Evolutionary conservation across 768 basidiomycete genomes (phyloP), one percentile per base, ranked within the genome.

Genomic region (Pulveroboletus sp.): DNA sequence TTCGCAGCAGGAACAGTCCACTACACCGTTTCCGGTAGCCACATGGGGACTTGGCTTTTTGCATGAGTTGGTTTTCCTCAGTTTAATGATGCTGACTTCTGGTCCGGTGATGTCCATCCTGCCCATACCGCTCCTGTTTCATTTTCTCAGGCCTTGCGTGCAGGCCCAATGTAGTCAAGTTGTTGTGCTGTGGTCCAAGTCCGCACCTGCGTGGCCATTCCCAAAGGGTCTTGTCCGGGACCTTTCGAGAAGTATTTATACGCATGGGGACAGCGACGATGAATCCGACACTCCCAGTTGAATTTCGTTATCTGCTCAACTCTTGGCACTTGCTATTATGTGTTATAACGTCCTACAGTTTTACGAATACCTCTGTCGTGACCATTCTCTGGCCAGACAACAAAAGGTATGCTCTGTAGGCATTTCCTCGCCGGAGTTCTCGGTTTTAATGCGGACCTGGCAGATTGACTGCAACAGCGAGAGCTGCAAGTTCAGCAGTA

Each of bases 401-500:
- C 71, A 75, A 45, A 69, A 43, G 62, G 76, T 75, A 60, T 26
- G 64, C 21, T 18, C 11, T 43, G 47, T 11, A 47, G 5, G 14
- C 33, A 27, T 30, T 41, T 30, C 14, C 30, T 28, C 37, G 31
- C 36, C 26, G 24, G 18, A 28, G 17, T n/a, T 17, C 27, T 15
- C 6, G 30, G 38, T 24, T 21, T 38, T 47, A 38, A 37, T 5
- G 46, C 39, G 45, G 15, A 42, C 28, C 13, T 41, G 41, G 10
- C 46, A 82, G 80, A 65, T 82, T 14, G 81, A 81, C 53, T 82
- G 80, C 54, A 70, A 73, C 42, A 48, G 47, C 2, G 46, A 51
- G 26, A 53, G 56, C 7, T 81, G 81, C 48, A 65, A 59, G 8
- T 59, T 71, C 47, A 82, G 80, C 51, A 18, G 42, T 8, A 56